These are phyloP conservation scores for Diaporthe citri DNA, from an alignment of 2,329 filamentous ascomycete species.

Conservation along the genomic window DNA sequence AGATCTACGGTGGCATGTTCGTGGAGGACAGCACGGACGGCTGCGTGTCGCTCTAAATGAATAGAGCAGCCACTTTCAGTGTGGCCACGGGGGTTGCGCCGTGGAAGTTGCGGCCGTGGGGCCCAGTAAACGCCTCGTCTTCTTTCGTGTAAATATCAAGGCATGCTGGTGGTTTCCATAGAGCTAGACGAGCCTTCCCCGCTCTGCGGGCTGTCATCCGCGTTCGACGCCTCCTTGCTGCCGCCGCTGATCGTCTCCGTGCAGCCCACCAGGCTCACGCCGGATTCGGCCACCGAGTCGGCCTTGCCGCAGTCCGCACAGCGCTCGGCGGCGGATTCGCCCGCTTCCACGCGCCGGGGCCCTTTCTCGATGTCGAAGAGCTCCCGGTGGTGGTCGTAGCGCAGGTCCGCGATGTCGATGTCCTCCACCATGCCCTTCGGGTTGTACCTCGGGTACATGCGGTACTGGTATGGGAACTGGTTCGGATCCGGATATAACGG, in stretches of 20 bases:
- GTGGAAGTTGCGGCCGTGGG: not conserved
- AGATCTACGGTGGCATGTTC: conserved; percentile 64
- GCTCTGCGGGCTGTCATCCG: conserved; percentile 1
- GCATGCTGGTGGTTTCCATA: not conserved
- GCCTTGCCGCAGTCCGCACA: not conserved
- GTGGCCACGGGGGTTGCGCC: not conserved
- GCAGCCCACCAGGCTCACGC: conserved; percentile 1
- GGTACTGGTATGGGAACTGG: conserved; percentile 28
- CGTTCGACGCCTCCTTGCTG: not conserved
- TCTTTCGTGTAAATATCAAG: conserved; percentile 4
- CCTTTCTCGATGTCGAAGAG: conserved; percentile 24
- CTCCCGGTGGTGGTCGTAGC: conserved; percentile 17
- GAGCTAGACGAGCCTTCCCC: conserved; percentile 5
- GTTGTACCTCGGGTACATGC: conserved; percentile 19
- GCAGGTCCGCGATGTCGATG: conserved; percentile 23
- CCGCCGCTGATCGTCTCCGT: conserved; percentile 12
- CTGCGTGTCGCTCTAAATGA: conserved; percentile 55
- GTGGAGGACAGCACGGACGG: conserved; percentile 59
- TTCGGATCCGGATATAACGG: not conserved
- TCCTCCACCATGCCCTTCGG: conserved; percentile 22
- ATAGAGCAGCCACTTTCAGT: not conserved
- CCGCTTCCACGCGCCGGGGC: not conserved
- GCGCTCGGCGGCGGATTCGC: not conserved
- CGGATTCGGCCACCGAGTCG: conserved; percentile 1
- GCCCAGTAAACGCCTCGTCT: not conserved